phyloP scores from a whole-genome alignment of 805 yeast species.

The Zygoascus flipseniorum region DNA sequence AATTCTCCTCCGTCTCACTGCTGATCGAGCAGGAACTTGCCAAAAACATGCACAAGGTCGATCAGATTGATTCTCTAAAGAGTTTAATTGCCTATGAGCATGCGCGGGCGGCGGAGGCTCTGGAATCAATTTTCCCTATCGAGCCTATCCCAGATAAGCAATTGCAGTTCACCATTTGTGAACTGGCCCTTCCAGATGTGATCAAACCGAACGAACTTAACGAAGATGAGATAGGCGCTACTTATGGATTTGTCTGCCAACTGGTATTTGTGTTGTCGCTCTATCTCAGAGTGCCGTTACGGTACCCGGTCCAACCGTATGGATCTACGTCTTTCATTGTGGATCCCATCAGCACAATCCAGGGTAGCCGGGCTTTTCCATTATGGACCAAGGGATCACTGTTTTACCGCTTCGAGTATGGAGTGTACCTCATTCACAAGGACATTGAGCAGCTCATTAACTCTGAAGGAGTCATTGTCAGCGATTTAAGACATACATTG shows the following conservation, averaged over 20 bases:
- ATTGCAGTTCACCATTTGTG: slow-evolving; percentile 29
- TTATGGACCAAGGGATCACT: slow-evolving; percentile 40
- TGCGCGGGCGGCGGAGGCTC: slow-evolving; percentile 23
- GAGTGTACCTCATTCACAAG: slow-evolving; percentile 37
- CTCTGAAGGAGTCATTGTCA: slow-evolving; percentile 25
- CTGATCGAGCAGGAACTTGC: neutral
- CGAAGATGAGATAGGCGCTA: slow-evolving; percentile 38
- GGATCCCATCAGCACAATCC: slow-evolving; percentile 39
- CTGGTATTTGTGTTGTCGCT: slow-evolving; percentile 33
- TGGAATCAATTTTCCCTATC: slow-evolving; percentile 19
- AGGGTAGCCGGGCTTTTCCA: slow-evolving; percentile 36
- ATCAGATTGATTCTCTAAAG: neutral
- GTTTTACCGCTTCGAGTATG: slow-evolving; percentile 43
- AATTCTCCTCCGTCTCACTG: neutral
- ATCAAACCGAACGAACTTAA: slow-evolving; percentile 11
- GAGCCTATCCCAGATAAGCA: slow-evolving; percentile 9
- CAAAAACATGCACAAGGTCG: neutral
- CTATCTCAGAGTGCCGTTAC: slow-evolving; percentile 37
- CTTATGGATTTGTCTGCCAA: slow-evolving; percentile 41
- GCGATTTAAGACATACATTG: slow-evolving; percentile 28
- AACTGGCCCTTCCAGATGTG: slow-evolving; percentile 25
- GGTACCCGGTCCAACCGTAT: slow-evolving; percentile 41
- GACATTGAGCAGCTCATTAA: slow-evolving; percentile 39
- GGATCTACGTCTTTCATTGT: slow-evolving; percentile 43
- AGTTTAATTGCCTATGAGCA: slow-evolving; percentile 9